Evolutionary conservation across 495 filamentous ascomycete genomes (phyloP), one percentile per base, ranked within the genome.

Genomic region (Corynascus novoguineensis): DNA sequence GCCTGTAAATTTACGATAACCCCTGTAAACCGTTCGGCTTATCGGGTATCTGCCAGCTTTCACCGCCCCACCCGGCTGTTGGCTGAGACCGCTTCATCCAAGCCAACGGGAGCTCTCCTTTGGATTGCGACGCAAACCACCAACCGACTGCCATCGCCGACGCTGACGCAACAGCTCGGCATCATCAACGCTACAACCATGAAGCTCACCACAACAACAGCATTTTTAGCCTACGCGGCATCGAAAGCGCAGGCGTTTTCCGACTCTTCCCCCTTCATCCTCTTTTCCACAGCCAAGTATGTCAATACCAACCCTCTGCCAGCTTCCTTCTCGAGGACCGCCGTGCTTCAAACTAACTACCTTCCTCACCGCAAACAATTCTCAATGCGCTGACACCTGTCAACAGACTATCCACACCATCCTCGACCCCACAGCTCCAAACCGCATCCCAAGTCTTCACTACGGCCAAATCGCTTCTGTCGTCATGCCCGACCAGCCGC

Each of bases 261-360:
- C 46, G 86, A 96, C 64, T 87, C 90, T 0, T 91, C 89, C 41
- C 92, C 92, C 15, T 93, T 95, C 67, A 79, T 96, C 71, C 72
- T 96, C 25, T 84, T 90, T 65, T 95, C 91, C 24, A 87, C 82
- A 34, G 82, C 86, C 49, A 75, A 84, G 90, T 96, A 81, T 38
- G 86, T 73, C 17, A 2, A 4, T 28, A 2, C n/a, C 49, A 14
- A 58, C 47, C 24, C 44, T 34, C 49, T 1, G n/a, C 45, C 32
- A 29, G 5, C 29, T 50, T 29, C 22, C 34, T 15, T 15, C 25
- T 25, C 37, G 22, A 5, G 12, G 14, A n/a, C 19, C 24, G 27
- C 21, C n/a, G n/a, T n/a, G n/a, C n/a, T n/a, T n/a, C n/a, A n/a
- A n/a, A n/a, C n/a, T n/a, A 17, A 4, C 15, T 19, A 17, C 40